Percentiles rank a stretch among this genome's conserved stretches.
Conservation (phyloP, 129 eudicot species). For the Sambucus nigra region DNA sequence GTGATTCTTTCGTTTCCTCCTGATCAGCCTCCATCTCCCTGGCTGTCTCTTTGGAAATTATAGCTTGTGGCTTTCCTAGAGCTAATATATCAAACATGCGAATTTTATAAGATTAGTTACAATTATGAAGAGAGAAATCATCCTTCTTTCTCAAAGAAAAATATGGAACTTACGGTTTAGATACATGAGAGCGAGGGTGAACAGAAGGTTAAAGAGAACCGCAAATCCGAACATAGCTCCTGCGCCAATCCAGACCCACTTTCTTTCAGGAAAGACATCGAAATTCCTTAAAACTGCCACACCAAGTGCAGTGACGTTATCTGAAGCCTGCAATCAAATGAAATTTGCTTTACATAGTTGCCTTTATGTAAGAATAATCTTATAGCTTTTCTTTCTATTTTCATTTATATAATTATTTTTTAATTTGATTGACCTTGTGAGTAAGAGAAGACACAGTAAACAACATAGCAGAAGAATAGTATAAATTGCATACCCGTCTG, state of each 20-base stretch:
- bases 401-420: not conserved
- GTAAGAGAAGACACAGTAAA: not conserved
- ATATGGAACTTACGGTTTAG: slow-evolving; percentile 53
- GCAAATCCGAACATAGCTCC: slow-evolving; percentile 79
- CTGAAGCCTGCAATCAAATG: slow-evolving; percentile 43
- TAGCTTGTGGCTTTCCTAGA: slow-evolving; percentile 79
- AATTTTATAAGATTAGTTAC: slow-evolving; percentile 1
- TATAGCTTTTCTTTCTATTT: not conserved
- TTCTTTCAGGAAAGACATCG: slow-evolving; percentile 34
- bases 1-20: slow-evolving; percentile 47
- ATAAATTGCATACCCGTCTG: slow-evolving; percentile 27
- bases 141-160: not conserved
- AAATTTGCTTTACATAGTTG: not conserved
- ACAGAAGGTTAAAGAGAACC: slow-evolving; percentile 56
- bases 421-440: not conserved
- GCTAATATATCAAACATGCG: slow-evolving; percentile 32
- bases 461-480: not conserved
- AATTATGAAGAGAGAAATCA: not conserved
- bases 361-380: not conserved
- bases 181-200: slow-evolving; percentile 78
- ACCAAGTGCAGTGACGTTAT: slow-evolving; percentile 47
- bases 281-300: slow-evolving; percentile 47
- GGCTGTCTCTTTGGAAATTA: slow-evolving; percentile 77
- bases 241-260: slow-evolving; percentile 94
- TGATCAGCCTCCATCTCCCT: slow-evolving; percentile 58